A percentile compares a stretch with the other conserved stretches of the same genome.
These are phyloP conservation scores for Citrullus colocynthis DNA, from an alignment of 306 rosid genomes.

Conservation along the genomic window DNA sequence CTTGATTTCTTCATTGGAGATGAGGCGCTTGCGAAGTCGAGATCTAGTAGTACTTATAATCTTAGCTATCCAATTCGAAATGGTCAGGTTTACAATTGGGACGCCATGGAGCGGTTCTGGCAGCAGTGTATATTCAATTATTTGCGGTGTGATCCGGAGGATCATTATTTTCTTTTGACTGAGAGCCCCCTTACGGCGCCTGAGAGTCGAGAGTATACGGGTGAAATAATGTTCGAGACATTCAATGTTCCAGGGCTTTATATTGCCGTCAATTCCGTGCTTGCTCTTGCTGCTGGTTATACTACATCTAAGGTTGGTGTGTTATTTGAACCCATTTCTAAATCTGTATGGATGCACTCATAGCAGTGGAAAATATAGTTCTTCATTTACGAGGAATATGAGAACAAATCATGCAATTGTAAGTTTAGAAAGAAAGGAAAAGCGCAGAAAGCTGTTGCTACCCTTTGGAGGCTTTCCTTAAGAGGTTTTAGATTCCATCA, in stretches of 20 bases:
- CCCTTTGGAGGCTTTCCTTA: background rate
- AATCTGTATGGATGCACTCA: background rate
- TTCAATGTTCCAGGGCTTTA: slow-evolving; percentile 97
- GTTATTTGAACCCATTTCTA: background rate
- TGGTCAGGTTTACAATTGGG: slow-evolving; percentile 97
- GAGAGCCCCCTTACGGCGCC: slow-evolving; percentile 97
- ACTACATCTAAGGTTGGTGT: slow-evolving; percentile 85
- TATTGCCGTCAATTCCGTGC: slow-evolving; percentile 92
- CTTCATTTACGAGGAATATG: background rate
- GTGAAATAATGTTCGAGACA: slow-evolving; percentile 97
- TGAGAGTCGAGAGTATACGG: slow-evolving; percentile 93
- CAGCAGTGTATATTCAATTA: slow-evolving; percentile 93
- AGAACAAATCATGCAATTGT: background rate
- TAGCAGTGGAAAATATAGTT: slow-evolving; percentile 4
- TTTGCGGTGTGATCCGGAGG: slow-evolving; percentile 98
- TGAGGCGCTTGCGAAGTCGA: slow-evolving; percentile 67
- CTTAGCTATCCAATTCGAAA: slow-evolving; percentile 69
- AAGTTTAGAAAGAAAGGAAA: background rate
- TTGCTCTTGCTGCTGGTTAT: slow-evolving; percentile 99
- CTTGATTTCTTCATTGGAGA: slow-evolving; percentile 98
- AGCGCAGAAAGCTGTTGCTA: background rate
- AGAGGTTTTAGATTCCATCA: background rate
- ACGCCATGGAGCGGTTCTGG: slow-evolving; percentile 96
- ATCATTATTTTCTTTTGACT: slow-evolving; percentile 83
- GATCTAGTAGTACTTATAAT: slow-evolving; percentile 74